Percentiles rank a stretch among this genome's conserved stretches.
phyloP scores from a whole-genome alignment of 176 grass and related monocot genomes.

The Bromus sterilis region DNA sequence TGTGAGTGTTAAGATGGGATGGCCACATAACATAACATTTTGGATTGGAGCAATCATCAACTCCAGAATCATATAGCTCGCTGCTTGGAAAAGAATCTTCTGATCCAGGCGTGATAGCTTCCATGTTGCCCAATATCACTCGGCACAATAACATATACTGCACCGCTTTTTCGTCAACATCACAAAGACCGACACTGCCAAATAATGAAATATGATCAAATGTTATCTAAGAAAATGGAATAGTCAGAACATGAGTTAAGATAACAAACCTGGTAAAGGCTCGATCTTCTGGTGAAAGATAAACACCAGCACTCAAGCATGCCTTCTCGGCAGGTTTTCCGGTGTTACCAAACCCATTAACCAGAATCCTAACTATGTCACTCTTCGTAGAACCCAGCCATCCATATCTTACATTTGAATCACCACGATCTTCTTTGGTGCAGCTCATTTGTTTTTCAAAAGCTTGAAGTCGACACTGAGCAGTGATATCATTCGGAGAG shows the following conservation, averaged over 20 bases:
- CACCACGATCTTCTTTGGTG: slow-evolving; percentile 41
- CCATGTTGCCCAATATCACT: slow-evolving; percentile 55
- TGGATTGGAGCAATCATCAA: slow-evolving; percentile 40
- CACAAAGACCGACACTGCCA: slow-evolving; percentile 68
- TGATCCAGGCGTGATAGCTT: slow-evolving; percentile 48
- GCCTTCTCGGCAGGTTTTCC: slow-evolving; percentile 40
- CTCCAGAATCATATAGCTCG: slow-evolving; percentile 45
- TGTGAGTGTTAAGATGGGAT: slow-evolving; percentile 41
- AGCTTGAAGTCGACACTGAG: slow-evolving; percentile 50
- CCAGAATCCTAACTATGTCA: slow-evolving; percentile 66
- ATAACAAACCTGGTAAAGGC: slow-evolving; percentile 61
- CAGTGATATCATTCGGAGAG: slow-evolving; percentile 56
- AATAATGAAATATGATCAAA: slow-evolving; percentile 17
- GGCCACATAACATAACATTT: slow-evolving; percentile 65
- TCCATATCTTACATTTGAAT: slow-evolving; percentile 59
- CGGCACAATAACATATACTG: slow-evolving; percentile 85
- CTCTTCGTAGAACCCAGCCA: slow-evolving; percentile 76
- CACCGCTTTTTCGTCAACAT: slow-evolving; percentile 89
- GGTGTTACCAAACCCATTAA: slow-evolving; percentile 58
- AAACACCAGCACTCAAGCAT: slow-evolving; percentile 43
- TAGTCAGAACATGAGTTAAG: not conserved
- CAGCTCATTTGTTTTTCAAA: slow-evolving; percentile 74
- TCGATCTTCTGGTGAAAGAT: slow-evolving; percentile 60
- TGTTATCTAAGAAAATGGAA: not conserved
- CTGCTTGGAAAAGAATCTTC: slow-evolving; percentile 47